phyloP scores from a whole-genome alignment of 2,329 filamentous ascomycete genomes.

The Pyrenochaeta sp. region DNA sequence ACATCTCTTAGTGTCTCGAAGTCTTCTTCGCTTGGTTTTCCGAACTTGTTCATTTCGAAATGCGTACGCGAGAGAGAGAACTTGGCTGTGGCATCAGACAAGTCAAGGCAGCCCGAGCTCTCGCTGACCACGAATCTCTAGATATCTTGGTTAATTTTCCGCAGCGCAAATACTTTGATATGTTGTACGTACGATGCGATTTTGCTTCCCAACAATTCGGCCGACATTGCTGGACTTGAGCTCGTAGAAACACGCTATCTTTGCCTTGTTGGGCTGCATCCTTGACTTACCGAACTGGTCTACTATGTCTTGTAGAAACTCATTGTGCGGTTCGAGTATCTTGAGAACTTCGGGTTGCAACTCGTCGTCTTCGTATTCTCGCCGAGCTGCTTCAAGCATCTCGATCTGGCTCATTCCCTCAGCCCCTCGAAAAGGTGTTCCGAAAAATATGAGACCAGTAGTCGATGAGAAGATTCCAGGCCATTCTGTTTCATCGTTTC shows the following conservation, averaged over 20 bases:
- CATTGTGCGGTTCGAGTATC: constrained; percentile 32
- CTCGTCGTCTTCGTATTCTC: constrained; percentile 26
- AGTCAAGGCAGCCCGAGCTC: constrained; percentile 29
- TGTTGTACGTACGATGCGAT: constrained; percentile 23
- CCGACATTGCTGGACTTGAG: constrained; percentile 34
- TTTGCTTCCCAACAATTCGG: constrained; percentile 29
- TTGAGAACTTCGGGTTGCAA: constrained; percentile 23
- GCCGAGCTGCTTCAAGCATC: constrained; percentile 30
- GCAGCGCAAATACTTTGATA: constrained; percentile 1
- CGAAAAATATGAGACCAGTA: constrained; percentile 30
- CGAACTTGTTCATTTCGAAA: constrained; percentile 36
- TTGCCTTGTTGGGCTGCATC: constrained; percentile 21
- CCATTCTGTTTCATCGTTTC: constrained; percentile 19
- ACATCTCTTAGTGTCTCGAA: constrained; percentile 27
- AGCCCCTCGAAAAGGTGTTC: constrained; percentile 34
- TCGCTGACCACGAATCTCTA: constrained; percentile 30
- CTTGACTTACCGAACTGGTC: constrained; percentile 25
- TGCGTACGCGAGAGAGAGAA: constrained; percentile 29
- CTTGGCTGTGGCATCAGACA: constrained; percentile 20
- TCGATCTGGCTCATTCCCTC: constrained; percentile 31
- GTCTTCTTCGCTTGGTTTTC: constrained; percentile 25
- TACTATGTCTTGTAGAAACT: constrained; percentile 29
- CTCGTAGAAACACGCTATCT: constrained; percentile 33
- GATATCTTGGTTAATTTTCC: constrained; percentile 2
- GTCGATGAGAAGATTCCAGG: constrained; percentile 27